Conservation (phyloP, 257 asterid species). For the Ajuga chamaepitys region DNA sequence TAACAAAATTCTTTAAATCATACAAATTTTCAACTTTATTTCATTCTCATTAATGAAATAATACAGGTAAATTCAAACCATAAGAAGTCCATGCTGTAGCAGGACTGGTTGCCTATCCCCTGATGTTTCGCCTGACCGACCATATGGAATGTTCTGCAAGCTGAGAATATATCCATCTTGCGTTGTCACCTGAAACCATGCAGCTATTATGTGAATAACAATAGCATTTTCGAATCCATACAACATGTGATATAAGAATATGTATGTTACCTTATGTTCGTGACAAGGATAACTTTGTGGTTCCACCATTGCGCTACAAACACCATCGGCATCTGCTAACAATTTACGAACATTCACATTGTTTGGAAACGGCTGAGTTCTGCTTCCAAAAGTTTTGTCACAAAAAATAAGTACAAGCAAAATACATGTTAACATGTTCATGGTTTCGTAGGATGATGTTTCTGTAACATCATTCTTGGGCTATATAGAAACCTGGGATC, state of each 20-base stretch:
- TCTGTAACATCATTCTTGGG: background rate
- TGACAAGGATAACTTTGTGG: constrained; percentile 24
- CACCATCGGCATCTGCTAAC: constrained; percentile 16
- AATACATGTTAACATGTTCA: background rate
- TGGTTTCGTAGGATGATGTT: background rate
- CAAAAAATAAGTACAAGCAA: constrained; percentile 5
- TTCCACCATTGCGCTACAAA: constrained; percentile 30
- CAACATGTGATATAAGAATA: too few species aligned
- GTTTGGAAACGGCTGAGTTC: constrained; percentile 3
- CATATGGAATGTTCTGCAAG: constrained; percentile 36
- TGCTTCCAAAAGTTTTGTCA: constrained; percentile 8
- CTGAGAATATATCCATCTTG: constrained; percentile 39
- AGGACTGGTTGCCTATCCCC: constrained; percentile 27
- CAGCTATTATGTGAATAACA: background rate
- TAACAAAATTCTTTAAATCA: background rate
- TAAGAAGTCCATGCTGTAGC: constrained; percentile 36
- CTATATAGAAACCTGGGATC: background rate
- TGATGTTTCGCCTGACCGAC: constrained; percentile 19
- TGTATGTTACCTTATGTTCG: constrained; percentile 25
- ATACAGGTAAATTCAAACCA: constrained; percentile 11
- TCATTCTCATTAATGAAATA: background rate
- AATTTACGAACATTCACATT: background rate
- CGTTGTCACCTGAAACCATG: constrained; percentile 30
- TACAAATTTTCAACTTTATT: too few species aligned
- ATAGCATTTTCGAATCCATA: too few species aligned